phyloP scores from a whole-genome alignment of 2,329 filamentous ascomycete species.

The Colletotrichum sp. region DNA sequence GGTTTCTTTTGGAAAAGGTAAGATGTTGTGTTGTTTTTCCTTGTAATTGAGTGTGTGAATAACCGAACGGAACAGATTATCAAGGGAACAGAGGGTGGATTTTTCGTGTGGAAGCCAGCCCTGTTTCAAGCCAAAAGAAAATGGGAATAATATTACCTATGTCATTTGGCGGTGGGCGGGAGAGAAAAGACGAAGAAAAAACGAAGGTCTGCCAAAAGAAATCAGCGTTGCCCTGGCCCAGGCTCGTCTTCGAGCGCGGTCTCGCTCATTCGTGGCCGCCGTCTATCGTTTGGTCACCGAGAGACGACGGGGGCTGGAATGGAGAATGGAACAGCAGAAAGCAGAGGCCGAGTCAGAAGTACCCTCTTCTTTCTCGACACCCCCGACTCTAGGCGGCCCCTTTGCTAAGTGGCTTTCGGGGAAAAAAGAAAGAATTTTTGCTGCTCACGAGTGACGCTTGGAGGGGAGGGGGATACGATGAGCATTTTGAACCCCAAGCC shows the following conservation, averaged over 20 bases:
- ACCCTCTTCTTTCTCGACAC: background rate
- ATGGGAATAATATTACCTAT: background rate
- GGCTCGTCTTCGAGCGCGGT: background rate
- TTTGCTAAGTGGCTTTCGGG: slow-evolving; percentile 4
- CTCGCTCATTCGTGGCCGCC: background rate
- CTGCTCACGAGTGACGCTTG: background rate
- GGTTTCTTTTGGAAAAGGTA: slow-evolving; percentile 3
- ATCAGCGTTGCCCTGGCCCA: background rate
- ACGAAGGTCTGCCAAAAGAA: slow-evolving; percentile 1
- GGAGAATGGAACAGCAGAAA: background rate
- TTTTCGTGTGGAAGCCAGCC: background rate
- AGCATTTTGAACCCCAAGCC: background rate
- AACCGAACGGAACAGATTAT: background rate
- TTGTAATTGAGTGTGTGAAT: background rate
- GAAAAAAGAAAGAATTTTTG: slow-evolving; percentile 1
- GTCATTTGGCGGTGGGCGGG: background rate
- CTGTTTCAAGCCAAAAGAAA: slow-evolving; percentile 7
- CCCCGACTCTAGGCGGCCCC: background rate
- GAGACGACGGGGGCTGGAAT: background rate
- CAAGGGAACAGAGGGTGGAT: background rate
- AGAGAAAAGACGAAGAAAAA: background rate
- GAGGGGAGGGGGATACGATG: background rate
- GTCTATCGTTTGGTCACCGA: background rate
- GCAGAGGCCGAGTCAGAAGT: background rate
- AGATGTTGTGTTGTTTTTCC: background rate